These are phyloP conservation scores for Paraconiothyrium brasiliense DNA, from an alignment of 2,329 filamentous ascomycete species.

Conservation along the genomic window DNA sequence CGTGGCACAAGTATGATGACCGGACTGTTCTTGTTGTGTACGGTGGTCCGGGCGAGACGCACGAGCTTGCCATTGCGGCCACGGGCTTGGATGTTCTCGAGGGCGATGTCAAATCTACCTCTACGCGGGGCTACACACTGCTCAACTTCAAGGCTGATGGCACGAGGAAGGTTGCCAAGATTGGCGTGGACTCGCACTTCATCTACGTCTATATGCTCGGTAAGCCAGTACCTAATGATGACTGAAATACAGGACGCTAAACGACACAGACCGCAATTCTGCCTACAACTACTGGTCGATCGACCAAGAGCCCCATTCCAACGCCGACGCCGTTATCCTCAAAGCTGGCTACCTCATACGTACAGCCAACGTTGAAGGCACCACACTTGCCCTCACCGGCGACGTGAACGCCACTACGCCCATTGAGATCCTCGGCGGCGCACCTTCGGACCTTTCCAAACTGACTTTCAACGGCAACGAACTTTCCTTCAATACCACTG, in stretches of 20 bases:
- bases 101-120: constrained; percentile 52
- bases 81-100: constrained; percentile 51
- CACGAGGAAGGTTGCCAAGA: constrained; percentile 61
- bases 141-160: constrained; percentile 66
- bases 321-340: constrained; percentile 61
- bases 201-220: constrained; percentile 67
- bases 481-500: constrained; percentile 50
- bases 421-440: constrained; percentile 73
- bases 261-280: constrained; percentile 64
- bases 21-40: constrained; percentile 72
- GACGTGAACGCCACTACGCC: constrained; percentile 76
- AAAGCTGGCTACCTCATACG: constrained; percentile 72
- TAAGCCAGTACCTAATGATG: constrained; percentile 39
- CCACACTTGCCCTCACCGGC: constrained; percentile 70
- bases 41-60: constrained; percentile 67
- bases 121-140: constrained; percentile 56
- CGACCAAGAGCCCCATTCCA: constrained; percentile 52
- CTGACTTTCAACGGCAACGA: constrained; percentile 69
- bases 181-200: constrained; percentile 51
- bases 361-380: constrained; percentile 64
- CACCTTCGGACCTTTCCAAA: constrained; percentile 60
- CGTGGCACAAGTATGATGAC: constrained; percentile 70
- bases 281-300: constrained; percentile 77
- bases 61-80: constrained; percentile 66
- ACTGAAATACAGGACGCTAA: constrained; percentile 7